Percentiles rank a stretch among this genome's conserved stretches.
Evolutionary conservation across 495 filamentous ascomycete genomes (phyloP).

Genomic region (Neurospora terricola): DNA sequence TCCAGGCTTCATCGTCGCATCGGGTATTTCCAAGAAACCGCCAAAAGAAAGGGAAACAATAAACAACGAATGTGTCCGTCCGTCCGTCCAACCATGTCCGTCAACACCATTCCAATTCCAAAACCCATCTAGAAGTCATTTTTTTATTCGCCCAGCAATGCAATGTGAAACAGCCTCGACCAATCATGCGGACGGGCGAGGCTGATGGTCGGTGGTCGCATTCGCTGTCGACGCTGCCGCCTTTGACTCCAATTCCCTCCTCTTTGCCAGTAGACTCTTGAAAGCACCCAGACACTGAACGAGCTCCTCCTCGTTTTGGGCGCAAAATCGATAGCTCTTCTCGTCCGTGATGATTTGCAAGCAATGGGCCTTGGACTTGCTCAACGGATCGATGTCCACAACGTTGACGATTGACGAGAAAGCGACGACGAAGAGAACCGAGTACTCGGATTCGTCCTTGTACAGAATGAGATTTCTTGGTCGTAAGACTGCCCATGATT

Average conservation of each 20-base stretch:
- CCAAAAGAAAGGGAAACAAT: not conserved
- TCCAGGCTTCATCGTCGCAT: not conserved
- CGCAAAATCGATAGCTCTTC: constrained; percentile 82
- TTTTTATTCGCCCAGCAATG: not conserved
- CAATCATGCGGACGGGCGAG: not conserved
- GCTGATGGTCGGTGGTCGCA: constrained; percentile 1
- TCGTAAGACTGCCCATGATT: constrained; percentile 85
- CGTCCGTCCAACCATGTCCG: not conserved
- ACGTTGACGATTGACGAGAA: constrained; percentile 78
- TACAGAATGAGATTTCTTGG: constrained; percentile 81
- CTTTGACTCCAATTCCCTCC: constrained; percentile 41
- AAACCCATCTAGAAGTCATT: not conserved
- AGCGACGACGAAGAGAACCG: constrained; percentile 70
- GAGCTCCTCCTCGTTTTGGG: constrained; percentile 69
- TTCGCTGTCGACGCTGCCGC: constrained; percentile 18
- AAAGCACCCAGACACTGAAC: constrained; percentile 80
- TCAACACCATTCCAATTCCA: not conserved
- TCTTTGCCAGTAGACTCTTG: constrained; percentile 77
- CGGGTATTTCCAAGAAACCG: not conserved
- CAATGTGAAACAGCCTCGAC: not conserved
- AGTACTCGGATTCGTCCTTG: constrained; percentile 88
- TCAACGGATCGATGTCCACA: constrained; percentile 83
- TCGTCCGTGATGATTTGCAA: constrained; percentile 93
- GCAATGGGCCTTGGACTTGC: constrained; percentile 73
- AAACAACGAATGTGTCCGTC: not conserved